These are phyloP conservation scores for Eragrostis curvula DNA, from an alignment of 176 grass and related monocot genomes.

Conservation along the genomic window DNA sequence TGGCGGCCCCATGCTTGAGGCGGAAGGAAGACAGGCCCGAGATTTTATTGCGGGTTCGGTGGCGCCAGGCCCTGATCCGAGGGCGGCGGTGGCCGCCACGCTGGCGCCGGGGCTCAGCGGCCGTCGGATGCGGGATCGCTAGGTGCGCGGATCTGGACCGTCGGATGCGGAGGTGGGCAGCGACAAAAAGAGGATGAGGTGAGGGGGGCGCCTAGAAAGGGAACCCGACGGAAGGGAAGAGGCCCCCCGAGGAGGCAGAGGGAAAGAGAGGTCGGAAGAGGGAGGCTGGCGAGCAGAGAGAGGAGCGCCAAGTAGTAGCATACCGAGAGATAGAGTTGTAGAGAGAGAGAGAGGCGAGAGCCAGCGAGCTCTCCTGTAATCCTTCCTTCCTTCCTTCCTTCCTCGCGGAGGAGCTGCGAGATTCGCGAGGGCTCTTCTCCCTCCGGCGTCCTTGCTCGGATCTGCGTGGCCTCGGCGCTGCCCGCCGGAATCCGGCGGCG, in stretches of 20 bases:
- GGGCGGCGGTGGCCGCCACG: slow-evolving; percentile 43
- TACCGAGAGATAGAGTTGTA: background rate
- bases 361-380: background rate
- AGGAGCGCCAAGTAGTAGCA: background rate
- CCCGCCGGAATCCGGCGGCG: slow-evolving; percentile 40
- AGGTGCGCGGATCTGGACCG: slow-evolving; percentile 53
- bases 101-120: background rate
- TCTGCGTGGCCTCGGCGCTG: slow-evolving; percentile 25
- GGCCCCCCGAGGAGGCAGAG: background rate
- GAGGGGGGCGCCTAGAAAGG: slow-evolving; percentile 62
- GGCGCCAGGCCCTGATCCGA: slow-evolving; percentile 45
- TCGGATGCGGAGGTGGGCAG: slow-evolving; percentile 47
- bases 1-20: slow-evolving; percentile 41
- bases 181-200: slow-evolving; percentile 80
- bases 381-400: background rate
- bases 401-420: background rate
- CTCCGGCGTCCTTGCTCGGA: slow-evolving; percentile 14
- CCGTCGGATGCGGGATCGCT: slow-evolving; percentile 54
- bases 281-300: background rate
- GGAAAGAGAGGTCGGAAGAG: background rate
- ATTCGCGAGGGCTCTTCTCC: background rate
- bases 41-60: slow-evolving; percentile 66
- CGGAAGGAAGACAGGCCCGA: slow-evolving; percentile 52
- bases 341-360: slow-evolving; percentile 2
- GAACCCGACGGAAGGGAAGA: slow-evolving; percentile 41